phyloP scores from a whole-genome alignment of 345 rosid species.

The Melaleuca quinquenervia region DNA sequence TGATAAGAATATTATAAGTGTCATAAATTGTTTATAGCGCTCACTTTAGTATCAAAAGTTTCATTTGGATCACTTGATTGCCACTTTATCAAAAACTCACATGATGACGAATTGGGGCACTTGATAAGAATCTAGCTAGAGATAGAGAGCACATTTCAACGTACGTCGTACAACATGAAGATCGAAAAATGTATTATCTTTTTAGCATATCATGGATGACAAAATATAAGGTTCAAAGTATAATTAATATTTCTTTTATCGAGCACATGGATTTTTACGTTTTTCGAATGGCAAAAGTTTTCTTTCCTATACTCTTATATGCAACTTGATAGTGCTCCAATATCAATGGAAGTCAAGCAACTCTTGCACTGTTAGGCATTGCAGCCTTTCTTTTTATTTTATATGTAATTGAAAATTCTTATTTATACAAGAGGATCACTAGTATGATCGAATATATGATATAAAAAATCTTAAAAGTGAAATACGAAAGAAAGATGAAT shows the following conservation, averaged over 20 bases:
- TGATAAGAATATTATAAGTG: no score
- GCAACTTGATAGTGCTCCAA: rapidly evolving
- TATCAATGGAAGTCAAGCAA: neutral
- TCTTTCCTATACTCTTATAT: neutral
- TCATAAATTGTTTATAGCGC: no score
- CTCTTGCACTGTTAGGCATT: neutral
- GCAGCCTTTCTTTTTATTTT: no score
- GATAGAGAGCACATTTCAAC: neutral
- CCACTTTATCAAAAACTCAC: no score
- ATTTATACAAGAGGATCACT: neutral
- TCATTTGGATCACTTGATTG: no score
- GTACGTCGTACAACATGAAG: neutral
- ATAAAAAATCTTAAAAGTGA: neutral
- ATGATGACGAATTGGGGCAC: neutral
- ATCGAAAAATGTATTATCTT: neutral
- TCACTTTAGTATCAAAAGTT: no score
- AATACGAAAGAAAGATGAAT: rapidly evolving
- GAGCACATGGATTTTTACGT: neutral
- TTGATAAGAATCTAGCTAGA: neutral
- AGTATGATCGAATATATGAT: rapidly evolving
- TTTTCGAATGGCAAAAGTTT: rapidly evolving
- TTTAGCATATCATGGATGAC: neutral
- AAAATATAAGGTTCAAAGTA: neutral
- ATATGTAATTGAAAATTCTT: neutral
- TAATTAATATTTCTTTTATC: neutral